Evolutionary conservation across 306 rosid genomes (phyloP), one percentile per base, ranked within the genome.

Genomic region (Gillenia trifoliata): DNA sequence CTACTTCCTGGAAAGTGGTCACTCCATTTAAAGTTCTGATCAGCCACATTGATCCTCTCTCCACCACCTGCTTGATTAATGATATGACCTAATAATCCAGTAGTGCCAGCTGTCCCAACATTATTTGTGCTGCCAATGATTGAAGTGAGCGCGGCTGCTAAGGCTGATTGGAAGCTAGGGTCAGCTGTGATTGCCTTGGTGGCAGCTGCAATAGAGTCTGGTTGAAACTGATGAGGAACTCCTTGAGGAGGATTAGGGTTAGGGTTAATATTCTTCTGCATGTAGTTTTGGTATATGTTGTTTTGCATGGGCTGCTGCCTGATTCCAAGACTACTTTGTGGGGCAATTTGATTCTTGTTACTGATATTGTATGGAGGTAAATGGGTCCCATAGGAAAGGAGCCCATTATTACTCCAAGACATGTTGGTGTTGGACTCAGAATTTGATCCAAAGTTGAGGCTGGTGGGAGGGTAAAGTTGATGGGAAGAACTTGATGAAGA

Each of bases 111-210:
- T 16, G 40, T 70, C 43, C 49, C 57, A 6, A 36, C 64, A 16
- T 71, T 23, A 43, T 71, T 65, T 45, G 60, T 78, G 5, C 34
- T 79, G 59, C 93, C 90, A 17, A 95, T 90, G 70, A 92, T 83
- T 11, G 98, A 85, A 10, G 90, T 67, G 22, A 95, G 84, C 0
- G 97, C 98, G 4, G 91, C 92, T 0, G 88, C 97, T 70, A 95
- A 79, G 25, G 91, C 99, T 0, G 98, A 92, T 55, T 92, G 99
- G 80, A 95, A 95, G 43, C 70, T 84, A 0, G 99, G 99, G 81
- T 95, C 96, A 0, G 90, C 76, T 0, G 98, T 90, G 70, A 92
- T 95, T 4, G 86, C 96, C 85, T 90, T 89, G 4, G 99, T 92
- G 43, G 99, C 98, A 6, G 99, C 99, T 2, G 99, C 89, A 65